Evolutionary conservation across 768 basidiomycete genomes (phyloP), one percentile per base, ranked within the genome.

Genomic region (Trametes sanguinea): DNA sequence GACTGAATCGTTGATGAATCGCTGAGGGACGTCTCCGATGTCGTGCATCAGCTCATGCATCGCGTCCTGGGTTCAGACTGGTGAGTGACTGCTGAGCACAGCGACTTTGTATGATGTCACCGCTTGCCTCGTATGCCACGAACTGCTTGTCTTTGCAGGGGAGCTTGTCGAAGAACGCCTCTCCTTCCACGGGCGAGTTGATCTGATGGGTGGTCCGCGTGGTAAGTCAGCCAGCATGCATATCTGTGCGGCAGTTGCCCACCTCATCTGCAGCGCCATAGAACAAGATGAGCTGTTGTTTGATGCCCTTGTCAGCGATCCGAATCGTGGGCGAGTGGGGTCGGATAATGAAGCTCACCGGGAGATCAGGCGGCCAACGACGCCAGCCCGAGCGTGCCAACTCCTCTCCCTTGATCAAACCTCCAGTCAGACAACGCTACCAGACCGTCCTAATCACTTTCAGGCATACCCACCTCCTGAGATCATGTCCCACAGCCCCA

Each of bases 41-140:
- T 91, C 89, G 62, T 89, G 88, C 40, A 87, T 83, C n/a, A 91
- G 76, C 68, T 91, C 89, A 61, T 91, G 90, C 68, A 77, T 85
- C 4, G 82, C 86, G 16, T 80, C 82, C 89, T 90, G 51, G 11
- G 7, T 27, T 43, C 4, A 7, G 33, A 42, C 6, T 37, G 35
- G 11, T 22, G 35, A 6, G 6, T 37, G 1, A 6, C 35, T 1
- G 6, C 35, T 6, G 35, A 2, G 35, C 35, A 37, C 35, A 37
- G 6, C 35, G 6, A 37, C 35, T 37, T 37, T 37, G 35, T 37
- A 11, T 6, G 35, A 22, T 37, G 35, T 4, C 22, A 22, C 9
- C 11, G 32, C 54, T 39, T 52, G 81, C 80, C 37, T 60, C 63
- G 47, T 77, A 80, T 8, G 70, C 55, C 6, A 74, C 70, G 29